A percentile compares a stretch with the other conserved stretches of the same genome.
These are phyloP conservation scores for Quercus berberidifolia DNA, from an alignment of 306 rosid species.

Conservation along the genomic window DNA sequence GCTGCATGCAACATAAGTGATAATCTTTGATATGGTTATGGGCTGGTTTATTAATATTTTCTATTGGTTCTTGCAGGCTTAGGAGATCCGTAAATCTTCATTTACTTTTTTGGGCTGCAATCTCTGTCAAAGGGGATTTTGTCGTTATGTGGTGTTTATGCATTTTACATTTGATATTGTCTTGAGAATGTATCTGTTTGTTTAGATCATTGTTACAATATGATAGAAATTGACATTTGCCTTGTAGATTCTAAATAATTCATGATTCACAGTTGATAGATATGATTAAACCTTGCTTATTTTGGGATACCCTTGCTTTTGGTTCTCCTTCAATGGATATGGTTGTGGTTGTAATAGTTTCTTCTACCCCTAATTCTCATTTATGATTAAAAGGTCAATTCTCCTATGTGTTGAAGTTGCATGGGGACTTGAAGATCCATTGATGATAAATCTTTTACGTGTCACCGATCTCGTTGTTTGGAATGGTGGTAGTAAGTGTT, in stretches of 20 bases:
- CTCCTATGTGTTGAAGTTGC: too few species aligned
- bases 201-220: conserved; percentile 8
- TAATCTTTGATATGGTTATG: not conserved
- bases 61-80: conserved; percentile 14
- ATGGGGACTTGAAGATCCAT: too few species aligned
- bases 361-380: too few species aligned
- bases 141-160: conserved; percentile 15
- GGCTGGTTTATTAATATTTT: too few species aligned
- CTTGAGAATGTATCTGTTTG: not conserved
- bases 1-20: not conserved
- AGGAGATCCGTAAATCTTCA: not conserved
- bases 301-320: not conserved
- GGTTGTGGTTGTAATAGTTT: not conserved
- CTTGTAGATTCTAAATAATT: conserved; percentile 34
- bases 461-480: too few species aligned
- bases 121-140: not conserved
- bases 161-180: conserved; percentile 15
- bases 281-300: not conserved
- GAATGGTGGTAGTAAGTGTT: too few species aligned
- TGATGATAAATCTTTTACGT: too few species aligned
- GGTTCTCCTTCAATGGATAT: not conserved
- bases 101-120: conserved; percentile 7
- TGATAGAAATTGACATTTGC: not conserved
- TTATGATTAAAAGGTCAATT: too few species aligned
- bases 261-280: conserved; percentile 6